A percentile compares a stretch with the other conserved stretches of the same genome.
Evolutionary conservation across 306 rosid species (phyloP).

Genomic region (Cyclanthera cordifolia): DNA sequence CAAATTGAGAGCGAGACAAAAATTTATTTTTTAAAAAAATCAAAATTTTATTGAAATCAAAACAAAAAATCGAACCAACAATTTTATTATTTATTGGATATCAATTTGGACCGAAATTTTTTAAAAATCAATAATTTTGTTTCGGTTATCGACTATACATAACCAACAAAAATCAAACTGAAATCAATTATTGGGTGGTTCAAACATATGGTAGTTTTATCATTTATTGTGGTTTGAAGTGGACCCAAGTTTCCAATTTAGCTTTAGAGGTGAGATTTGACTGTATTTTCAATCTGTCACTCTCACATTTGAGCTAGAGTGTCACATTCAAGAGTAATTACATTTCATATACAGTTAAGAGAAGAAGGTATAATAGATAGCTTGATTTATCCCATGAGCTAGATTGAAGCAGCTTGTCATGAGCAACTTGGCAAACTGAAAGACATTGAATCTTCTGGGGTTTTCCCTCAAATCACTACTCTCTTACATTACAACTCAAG

Average conservation of each 20-base stretch:
- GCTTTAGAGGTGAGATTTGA: conserved; percentile 12
- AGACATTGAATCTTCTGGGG: conserved; percentile 15
- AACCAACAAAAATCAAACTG: too few relatives aligned
- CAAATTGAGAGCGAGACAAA: too few relatives aligned
- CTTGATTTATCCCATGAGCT: background rate
- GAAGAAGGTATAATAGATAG: background rate
- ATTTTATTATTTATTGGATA: too few relatives aligned
- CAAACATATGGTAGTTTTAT: too few relatives aligned
- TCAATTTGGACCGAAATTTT: too few relatives aligned
- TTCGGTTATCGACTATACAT: too few relatives aligned
- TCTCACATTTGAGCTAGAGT: background rate
- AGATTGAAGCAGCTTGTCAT: conserved; percentile 8
- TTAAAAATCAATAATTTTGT: too few relatives aligned
- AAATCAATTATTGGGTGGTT: too few relatives aligned
- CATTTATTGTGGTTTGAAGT: background rate
- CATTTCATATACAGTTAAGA: background rate
- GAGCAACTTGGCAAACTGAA: conserved; percentile 7
- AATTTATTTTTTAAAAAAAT: too few relatives aligned
- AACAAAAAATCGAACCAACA: too few relatives aligned
- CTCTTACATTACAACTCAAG: background rate
- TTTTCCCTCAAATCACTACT: background rate
- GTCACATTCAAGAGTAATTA: conserved; percentile 9
- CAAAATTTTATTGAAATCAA: too few relatives aligned
- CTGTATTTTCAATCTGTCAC: background rate
- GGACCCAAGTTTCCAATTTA: background rate